Evolutionary conservation across 768 basidiomycete genomes (phyloP).

Genomic region (Tylopilus sp.): DNA sequence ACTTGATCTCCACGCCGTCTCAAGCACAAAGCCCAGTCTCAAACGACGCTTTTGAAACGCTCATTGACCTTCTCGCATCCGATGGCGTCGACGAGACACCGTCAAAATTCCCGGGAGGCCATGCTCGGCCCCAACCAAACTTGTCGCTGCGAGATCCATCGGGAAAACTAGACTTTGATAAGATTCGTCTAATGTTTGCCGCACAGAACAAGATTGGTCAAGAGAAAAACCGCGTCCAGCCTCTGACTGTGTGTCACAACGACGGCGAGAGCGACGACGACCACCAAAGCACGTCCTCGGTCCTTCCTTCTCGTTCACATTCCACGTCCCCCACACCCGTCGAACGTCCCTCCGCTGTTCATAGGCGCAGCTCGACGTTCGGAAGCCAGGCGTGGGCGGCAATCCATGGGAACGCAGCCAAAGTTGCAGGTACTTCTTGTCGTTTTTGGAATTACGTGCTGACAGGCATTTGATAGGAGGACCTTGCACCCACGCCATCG

Average conservation of each 20-base stretch:
- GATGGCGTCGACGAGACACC: constrained; percentile 22
- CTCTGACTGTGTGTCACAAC: background rate
- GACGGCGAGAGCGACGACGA: constrained; percentile 22
- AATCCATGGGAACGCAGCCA: constrained; percentile 10
- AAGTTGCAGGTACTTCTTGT: constrained; percentile 6
- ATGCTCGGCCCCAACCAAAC: constrained; percentile 2
- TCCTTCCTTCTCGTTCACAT: constrained; percentile 6
- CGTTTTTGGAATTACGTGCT: background rate
- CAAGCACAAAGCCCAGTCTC: constrained; percentile 16
- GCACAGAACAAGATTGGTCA: constrained; percentile 7
- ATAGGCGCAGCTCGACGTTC: constrained; percentile 25
- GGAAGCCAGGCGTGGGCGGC: constrained; percentile 15
- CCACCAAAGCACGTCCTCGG: constrained; percentile 3
- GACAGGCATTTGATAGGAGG: constrained; percentile 10
- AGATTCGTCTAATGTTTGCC: constrained; percentile 28
- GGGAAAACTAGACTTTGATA: constrained; percentile 31
- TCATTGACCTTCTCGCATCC: constrained; percentile 30
- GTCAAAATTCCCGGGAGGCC: background rate
- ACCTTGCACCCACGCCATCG: background rate
- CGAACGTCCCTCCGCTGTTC: constrained; percentile 1
- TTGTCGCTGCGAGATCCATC: constrained; percentile 23
- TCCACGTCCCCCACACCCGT: constrained; percentile 16
- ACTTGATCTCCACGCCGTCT: constrained; percentile 24
- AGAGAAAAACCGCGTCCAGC: background rate
- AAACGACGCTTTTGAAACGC: constrained; percentile 23